Conservation (phyloP, 768 basidiomycete species). For the Hygrophoropsis aurantiaca region DNA sequence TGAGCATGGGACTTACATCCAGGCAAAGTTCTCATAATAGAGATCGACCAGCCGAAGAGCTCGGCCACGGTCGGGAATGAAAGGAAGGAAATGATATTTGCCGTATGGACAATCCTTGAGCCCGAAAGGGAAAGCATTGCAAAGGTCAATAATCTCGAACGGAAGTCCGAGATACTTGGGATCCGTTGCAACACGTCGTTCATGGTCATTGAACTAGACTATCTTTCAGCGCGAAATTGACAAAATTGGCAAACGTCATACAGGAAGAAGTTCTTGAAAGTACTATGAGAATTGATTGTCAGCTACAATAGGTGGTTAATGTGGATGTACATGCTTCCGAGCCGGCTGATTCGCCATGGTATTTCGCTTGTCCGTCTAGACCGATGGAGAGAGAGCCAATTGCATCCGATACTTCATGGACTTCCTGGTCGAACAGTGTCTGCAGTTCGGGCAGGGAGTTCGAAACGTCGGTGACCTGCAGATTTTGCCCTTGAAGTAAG, state of each 20-base stretch:
- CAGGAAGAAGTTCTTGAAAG: slow-evolving; percentile 36
- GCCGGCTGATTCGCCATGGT: slow-evolving; percentile 49
- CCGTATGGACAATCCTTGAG: slow-evolving; percentile 37
- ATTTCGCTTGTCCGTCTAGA: slow-evolving; percentile 46
- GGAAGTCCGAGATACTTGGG: slow-evolving; percentile 37
- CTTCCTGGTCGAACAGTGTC: slow-evolving; percentile 21
- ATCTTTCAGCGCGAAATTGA: slow-evolving; percentile 10
- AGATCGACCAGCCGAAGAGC: slow-evolving; percentile 41
- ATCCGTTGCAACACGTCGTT: slow-evolving; percentile 8
- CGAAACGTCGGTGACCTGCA: too few relatives aligned
- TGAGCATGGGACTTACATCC: slow-evolving; percentile 40
- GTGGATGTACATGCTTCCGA: slow-evolving; percentile 42
- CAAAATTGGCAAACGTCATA: background rate
- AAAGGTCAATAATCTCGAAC: slow-evolving; percentile 41
- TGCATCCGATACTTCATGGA: slow-evolving; percentile 32
- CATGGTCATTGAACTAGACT: slow-evolving; percentile 5
- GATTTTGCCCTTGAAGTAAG: slow-evolving; percentile 8
- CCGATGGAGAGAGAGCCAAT: slow-evolving; percentile 52
- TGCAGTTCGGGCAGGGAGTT: slow-evolving; percentile 9
- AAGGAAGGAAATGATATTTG: slow-evolving; percentile 37
- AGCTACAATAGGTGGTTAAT: background rate
- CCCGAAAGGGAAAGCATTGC: slow-evolving; percentile 51
- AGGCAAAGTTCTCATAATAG: slow-evolving; percentile 45
- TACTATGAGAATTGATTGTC: slow-evolving; percentile 26
- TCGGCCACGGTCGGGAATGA: slow-evolving; percentile 38